Conservation (phyloP, 768 basidiomycete genomes). For the Chiua virens region DNA sequence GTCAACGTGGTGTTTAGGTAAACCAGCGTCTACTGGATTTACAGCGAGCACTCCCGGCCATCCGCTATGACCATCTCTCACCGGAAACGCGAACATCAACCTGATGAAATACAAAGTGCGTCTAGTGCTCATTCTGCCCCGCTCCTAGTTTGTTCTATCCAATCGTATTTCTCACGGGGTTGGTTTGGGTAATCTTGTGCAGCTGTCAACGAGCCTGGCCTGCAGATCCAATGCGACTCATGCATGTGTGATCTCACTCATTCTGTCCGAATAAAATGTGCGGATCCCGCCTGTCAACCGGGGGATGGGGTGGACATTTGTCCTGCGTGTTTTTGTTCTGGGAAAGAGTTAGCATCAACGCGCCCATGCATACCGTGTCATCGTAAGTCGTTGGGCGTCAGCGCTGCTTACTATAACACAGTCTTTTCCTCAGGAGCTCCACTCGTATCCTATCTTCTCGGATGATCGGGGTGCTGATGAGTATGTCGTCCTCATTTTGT, state of each 20-base stretch:
- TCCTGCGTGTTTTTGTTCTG: constrained; percentile 87
- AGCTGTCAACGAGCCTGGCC: constrained; percentile 81
- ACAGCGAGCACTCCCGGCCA: background rate
- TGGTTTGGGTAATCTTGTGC: constrained; percentile 29
- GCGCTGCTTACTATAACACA: background rate
- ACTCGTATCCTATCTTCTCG: constrained; percentile 94
- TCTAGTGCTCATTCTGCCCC: too few species aligned
- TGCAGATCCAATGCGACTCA: constrained; percentile 81
- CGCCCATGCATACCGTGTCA: constrained; percentile 87
- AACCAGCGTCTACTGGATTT: background rate
- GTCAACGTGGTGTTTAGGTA: background rate
- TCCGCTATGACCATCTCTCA: constrained; percentile 61
- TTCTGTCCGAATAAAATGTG: constrained; percentile 96
- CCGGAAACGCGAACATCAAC: constrained; percentile 60
- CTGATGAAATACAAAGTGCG: constrained; percentile 66
- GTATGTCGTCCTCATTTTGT: constrained; percentile 49
- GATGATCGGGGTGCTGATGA: constrained; percentile 99
- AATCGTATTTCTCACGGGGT: constrained; percentile 28
- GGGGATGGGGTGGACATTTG: constrained; percentile 90
- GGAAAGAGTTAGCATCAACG: constrained; percentile 91
- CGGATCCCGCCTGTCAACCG: constrained; percentile 71
- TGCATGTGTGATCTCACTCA: constrained; percentile 91
- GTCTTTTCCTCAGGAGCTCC: constrained; percentile 73
- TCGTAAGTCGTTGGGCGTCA: constrained; percentile 50
- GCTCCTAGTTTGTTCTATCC: constrained; percentile 1